Evolutionary conservation across 169 alveolate genomes (phyloP), one percentile per base, ranked within the genome.

Genomic region (Eimeria brunetti): DNA sequence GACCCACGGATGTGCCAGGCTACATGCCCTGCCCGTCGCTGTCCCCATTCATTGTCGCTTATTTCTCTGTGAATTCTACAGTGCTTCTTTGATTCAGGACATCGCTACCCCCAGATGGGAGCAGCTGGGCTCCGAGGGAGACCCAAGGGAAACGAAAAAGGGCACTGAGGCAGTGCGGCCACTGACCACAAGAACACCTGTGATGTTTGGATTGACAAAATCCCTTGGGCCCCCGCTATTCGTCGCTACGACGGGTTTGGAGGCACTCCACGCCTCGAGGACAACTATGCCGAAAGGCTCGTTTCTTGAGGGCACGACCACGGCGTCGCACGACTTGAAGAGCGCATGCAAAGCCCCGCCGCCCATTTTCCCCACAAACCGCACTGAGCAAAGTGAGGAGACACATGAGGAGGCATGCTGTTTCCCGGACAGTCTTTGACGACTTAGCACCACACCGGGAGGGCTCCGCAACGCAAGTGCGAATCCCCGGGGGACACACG

Each of bases 211-310:
- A 49, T 97, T 89, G 64, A 96, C 97, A 84, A 97, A 97, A 80
- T 97, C 98, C 71, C 98, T 92, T 1, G 98, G 98, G 80, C 98
- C 98, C 30, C 98, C 98, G 88, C 97, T 94, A 49, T 97, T 97
- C 49, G 98, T 97, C 58, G 98, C 98, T 16, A 97, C 96, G 86
- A 97, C 98, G 9, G 98, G 98, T 88, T 97, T 97, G 38, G 97
- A 95, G 62, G 97, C 97, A 27, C 97, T 95, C 98, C 98, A 97
- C 8, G 97, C 97, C 94, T 97, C 98, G 67, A 97, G 92, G 75
- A 97, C 98, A 44, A 97, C 98, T 46, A 97, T 97, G 91, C 98
- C 98, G 80, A 97, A 97, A 30, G 98, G 98, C 69, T 97, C 98
- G 88, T 97, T 97, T 64, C 98, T 76, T 64, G 97, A 96, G 20